These are phyloP conservation scores for Scutellospora calospora DNA, from an alignment of 371 early-diverging fungal species.

Conservation along the genomic window DNA sequence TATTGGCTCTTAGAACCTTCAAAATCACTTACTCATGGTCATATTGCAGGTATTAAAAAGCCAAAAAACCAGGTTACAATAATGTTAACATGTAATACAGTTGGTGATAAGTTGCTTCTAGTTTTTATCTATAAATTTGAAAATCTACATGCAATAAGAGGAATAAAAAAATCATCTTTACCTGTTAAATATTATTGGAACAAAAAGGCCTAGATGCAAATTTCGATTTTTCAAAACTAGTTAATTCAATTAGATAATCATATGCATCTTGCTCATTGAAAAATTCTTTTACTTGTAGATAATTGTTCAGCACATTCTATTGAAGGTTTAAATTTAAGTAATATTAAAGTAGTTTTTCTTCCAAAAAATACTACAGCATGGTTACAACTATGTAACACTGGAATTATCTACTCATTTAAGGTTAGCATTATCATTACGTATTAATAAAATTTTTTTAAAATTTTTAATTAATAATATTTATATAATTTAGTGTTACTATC, in stretches of 20 bases:
- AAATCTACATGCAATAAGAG: conserved; percentile 8
- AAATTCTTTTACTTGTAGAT: conserved; percentile 19
- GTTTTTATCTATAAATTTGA: conserved; percentile 32
- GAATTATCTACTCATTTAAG: conserved; percentile 10
- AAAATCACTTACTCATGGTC: conserved; percentile 4
- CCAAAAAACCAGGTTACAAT: conserved; percentile 12
- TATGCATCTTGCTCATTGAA: background rate
- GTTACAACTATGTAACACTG: background rate
- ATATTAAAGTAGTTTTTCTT: conserved; percentile 13
- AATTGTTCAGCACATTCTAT: background rate
- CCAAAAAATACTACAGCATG: background rate
- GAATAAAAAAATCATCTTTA: background rate
- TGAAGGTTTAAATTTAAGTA: background rate
- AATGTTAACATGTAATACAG: background rate
- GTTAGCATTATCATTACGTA: too few relatives aligned
- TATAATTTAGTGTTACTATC: background rate
- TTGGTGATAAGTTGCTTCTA: background rate
- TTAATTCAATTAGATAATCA: background rate
- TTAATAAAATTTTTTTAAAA: too few relatives aligned
- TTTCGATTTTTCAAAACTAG: conserved; percentile 11
- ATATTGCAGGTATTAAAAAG: background rate
- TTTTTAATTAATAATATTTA: too few relatives aligned
- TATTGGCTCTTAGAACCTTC: conserved; percentile 11
- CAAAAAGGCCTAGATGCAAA: conserved; percentile 16
- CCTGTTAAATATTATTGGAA: conserved; percentile 35